Conservation (phyloP, 441 rosid genomes). For the Populus trichocarpa region DNA sequence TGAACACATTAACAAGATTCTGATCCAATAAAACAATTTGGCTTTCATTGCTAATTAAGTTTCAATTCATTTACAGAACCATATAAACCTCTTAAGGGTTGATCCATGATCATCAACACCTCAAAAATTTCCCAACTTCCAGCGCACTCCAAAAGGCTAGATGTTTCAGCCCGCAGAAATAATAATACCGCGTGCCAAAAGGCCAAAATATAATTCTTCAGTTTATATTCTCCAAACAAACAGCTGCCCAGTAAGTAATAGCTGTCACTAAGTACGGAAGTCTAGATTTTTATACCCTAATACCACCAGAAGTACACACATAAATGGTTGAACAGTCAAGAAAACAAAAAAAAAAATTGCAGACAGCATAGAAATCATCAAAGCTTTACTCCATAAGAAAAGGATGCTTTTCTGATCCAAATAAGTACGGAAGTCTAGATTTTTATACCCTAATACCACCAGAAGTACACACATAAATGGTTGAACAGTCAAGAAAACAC, state of each 20-base stretch:
- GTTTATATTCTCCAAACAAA: background rate
- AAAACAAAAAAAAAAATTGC: background rate
- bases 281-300: conserved; percentile 15
- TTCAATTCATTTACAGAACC: conserved; percentile 26
- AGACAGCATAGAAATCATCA: background rate
- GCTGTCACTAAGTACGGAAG: conserved; percentile 4
- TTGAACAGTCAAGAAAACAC: background rate
- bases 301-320: background rate
- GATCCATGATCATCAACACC: background rate
- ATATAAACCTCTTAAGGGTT: conserved; percentile 20
- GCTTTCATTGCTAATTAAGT: conserved; percentile 14
- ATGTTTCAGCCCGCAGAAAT: background rate
- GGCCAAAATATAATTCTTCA: background rate
- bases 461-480: background rate
- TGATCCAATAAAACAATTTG: conserved; percentile 17
- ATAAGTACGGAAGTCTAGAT: conserved; percentile 16
- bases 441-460: conserved; percentile 2
- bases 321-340: background rate
- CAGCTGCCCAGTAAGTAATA: conserved; percentile 4
- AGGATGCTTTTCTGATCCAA: background rate
- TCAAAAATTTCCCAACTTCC: background rate
- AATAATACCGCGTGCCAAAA: background rate
- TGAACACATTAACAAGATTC: conserved; percentile 24
- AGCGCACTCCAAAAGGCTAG: background rate
- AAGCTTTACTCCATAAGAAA: background rate